phyloP scores from a whole-genome alignment of 2,329 filamentous ascomycete species.

The Coniella lustricola region DNA sequence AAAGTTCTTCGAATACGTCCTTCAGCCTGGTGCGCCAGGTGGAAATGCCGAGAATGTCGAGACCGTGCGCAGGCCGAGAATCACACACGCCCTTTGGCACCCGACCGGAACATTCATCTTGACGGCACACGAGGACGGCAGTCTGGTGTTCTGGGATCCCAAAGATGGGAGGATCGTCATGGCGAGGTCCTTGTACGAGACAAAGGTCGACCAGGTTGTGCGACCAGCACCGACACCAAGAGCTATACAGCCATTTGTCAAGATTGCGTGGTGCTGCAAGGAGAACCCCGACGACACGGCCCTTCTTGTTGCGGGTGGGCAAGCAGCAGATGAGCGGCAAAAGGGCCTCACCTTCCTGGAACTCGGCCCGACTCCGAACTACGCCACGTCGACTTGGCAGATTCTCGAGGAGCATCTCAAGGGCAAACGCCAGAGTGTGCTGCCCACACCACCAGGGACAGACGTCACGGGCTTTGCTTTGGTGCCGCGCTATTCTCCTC shows the following conservation, averaged over 20 bases:
- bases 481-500: constrained; percentile 73
- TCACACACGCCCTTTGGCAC: constrained; percentile 88
- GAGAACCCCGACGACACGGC: constrained; percentile 89
- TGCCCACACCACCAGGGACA: constrained; percentile 71
- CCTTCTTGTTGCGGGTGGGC: constrained; percentile 77
- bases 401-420: constrained; percentile 70
- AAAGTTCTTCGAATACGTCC: constrained; percentile 75
- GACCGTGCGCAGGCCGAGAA: constrained; percentile 58
- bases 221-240: constrained; percentile 43
- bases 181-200: constrained; percentile 72
- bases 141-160: constrained; percentile 87
- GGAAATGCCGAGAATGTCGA: constrained; percentile 60
- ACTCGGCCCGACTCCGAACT: constrained; percentile 79
- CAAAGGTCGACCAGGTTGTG: constrained; percentile 63
- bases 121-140: constrained; percentile 84
- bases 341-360: constrained; percentile 87
- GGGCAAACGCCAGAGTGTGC: constrained; percentile 62
- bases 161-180: constrained; percentile 80
- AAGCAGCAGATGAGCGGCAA: constrained; percentile 55
- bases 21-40: constrained; percentile 79
- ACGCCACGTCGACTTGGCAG: constrained; percentile 88
- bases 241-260: constrained; percentile 66
- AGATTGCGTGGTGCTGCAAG: constrained; percentile 89
- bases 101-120: constrained; percentile 85
- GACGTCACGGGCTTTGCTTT: constrained; percentile 75